phyloP scores from a whole-genome alignment of 768 basidiomycete genomes.

The Atractiella rhizophila region DNA sequence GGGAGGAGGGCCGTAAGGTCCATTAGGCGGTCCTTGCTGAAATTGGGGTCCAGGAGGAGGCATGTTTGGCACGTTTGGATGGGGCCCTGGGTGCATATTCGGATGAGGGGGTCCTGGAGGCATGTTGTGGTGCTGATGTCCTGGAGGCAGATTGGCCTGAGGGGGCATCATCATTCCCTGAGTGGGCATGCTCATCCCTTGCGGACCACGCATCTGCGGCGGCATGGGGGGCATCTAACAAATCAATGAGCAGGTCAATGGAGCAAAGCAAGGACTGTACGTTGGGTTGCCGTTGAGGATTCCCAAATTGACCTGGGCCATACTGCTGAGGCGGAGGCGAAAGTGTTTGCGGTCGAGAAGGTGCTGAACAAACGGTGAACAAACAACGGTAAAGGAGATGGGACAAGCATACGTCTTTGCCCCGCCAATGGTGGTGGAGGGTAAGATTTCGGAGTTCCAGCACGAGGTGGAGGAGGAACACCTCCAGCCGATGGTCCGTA shows the following conservation, averaged over 20 bases:
- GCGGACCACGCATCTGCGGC: neutral
- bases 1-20: too few species aligned
- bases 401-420: slow-evolving; percentile 2
- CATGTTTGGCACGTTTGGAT: too few species aligned
- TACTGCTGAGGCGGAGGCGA: neutral
- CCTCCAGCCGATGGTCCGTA: neutral
- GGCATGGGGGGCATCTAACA: neutral
- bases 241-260: too few species aligned
- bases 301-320: too few species aligned
- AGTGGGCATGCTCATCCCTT: neutral
- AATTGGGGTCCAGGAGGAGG: neutral
- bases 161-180: neutral
- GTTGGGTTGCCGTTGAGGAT: too few species aligned
- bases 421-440: slow-evolving; percentile 5
- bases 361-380: neutral
- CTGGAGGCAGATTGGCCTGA: neutral
- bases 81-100: too few species aligned
- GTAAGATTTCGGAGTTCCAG: slow-evolving; percentile 4
- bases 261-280: too few species aligned
- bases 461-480: neutral
- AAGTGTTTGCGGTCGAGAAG: neutral
- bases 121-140: slow-evolving; percentile 1
- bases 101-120: too few species aligned
- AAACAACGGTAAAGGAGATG: slow-evolving; percentile 4
- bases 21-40: neutral